Conservation (phyloP, 1,284 basidiomycete species). For the Ustilago esculenta region DNA sequence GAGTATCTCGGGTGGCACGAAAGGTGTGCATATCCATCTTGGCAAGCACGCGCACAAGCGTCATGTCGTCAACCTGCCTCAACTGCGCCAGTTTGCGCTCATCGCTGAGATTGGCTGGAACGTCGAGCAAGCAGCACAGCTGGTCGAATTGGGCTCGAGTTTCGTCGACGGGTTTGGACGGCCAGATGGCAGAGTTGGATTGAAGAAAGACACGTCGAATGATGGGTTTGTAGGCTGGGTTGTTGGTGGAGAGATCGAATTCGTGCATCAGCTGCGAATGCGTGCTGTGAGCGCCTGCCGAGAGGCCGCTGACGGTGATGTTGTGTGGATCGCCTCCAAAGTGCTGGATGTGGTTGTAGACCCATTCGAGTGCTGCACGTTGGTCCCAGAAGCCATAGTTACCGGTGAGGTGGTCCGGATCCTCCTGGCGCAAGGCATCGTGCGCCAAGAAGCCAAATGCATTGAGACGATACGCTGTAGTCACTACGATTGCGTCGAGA, state of each 20-base stretch:
- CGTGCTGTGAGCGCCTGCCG: constrained; percentile 64
- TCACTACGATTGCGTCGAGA: constrained; percentile 36
- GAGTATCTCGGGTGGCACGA: constrained; percentile 33
- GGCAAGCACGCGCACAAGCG: constrained; percentile 14
- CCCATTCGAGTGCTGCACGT: constrained; percentile 55
- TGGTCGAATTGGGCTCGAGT: constrained; percentile 35
- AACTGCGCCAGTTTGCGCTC: constrained; percentile 27
- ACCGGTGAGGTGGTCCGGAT: constrained; percentile 24
- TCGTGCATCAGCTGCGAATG: constrained; percentile 65
- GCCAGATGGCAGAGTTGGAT: constrained; percentile 44
- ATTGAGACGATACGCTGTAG: constrained; percentile 45
- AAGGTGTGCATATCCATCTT: constrained; percentile 50
- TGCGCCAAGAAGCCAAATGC: constrained; percentile 50
- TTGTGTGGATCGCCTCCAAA: constrained; percentile 61
- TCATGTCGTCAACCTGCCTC: constrained; percentile 19
- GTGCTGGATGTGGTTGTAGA: constrained; percentile 50
- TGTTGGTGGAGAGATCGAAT: constrained; percentile 24
- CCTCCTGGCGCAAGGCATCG: constrained; percentile 22
- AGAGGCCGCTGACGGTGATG: constrained; percentile 64
- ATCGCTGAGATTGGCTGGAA: constrained; percentile 4
- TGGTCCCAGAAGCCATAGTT: constrained; percentile 58
- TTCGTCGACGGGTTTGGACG: constrained; percentile 37
- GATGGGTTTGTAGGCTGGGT: constrained; percentile 28
- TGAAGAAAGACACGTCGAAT: constrained; percentile 43
- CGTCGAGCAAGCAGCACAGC: constrained; percentile 14